A percentile compares a stretch with the other conserved stretches of the same genome.
These are phyloP conservation scores for Thalia dealbata DNA, from an alignment of 176 grass and related monocot genomes.

Conservation along the genomic window DNA sequence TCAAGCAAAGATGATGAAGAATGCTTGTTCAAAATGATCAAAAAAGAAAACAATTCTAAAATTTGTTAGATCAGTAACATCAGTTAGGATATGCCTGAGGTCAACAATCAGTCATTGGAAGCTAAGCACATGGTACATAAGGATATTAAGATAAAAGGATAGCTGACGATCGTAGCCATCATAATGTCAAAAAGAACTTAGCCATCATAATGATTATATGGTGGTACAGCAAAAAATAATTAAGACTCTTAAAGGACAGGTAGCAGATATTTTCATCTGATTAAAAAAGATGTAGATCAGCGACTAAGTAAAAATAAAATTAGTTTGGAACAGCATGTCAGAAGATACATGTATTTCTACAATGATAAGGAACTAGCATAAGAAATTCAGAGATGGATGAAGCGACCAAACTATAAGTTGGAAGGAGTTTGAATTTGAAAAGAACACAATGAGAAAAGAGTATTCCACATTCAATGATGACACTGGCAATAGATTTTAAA, in stretches of 20 bases:
- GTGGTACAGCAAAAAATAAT: background rate
- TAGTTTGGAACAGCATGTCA: too few species aligned
- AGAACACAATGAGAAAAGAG: background rate
- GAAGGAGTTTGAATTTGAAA: background rate
- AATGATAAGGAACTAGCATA: too few species aligned
- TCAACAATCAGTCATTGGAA: background rate
- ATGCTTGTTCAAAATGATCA: background rate
- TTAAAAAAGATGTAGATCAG: background rate
- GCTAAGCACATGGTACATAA: background rate
- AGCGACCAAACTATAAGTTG: too few species aligned
- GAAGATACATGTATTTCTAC: too few species aligned
- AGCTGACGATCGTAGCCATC: background rate
- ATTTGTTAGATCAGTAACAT: background rate
- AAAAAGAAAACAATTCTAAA: background rate
- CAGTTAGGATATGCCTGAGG: background rate
- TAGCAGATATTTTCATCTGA: background rate
- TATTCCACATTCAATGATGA: conserved; percentile 2
- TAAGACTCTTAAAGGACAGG: background rate
- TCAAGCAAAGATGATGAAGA: background rate
- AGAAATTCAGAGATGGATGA: too few species aligned
- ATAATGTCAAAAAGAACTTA: too few species aligned
- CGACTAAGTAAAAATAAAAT: background rate
- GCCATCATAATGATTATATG: background rate
- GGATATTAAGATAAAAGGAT: background rate
- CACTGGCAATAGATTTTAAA: conserved; percentile 1